Base-by-base conservation (phyloP, 1,284 basidiomycete species). In the Melampsora americana region DNA sequence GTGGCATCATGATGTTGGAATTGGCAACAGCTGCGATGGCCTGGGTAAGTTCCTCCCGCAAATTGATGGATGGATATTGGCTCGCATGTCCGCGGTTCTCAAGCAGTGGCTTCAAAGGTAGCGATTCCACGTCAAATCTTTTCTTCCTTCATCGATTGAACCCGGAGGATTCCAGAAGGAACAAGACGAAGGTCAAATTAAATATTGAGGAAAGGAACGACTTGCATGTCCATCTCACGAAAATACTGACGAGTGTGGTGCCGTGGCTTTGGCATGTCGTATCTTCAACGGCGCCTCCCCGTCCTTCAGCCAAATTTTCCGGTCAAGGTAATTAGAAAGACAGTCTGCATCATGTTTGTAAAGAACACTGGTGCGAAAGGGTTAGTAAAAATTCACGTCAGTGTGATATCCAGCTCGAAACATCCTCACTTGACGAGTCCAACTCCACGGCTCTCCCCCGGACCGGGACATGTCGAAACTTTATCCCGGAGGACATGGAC, bases 291-390 rank as follows among this genome's bases (percentile, higher is more conserved):
- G 70, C 35, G 60, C 70, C 23, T 72, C 70, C 26, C 50, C 44
- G 48, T 65, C 70, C n/a, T n/a, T n/a, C 9, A 72, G 42, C 70
- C 70, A 72, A 42, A 65, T 72, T 42, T 72, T 64, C 44, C 70
- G 32, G 39, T 72, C 61, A 46, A 72, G 70, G 35, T 72, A 46
- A 28, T 50, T 39, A 16, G 65, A 61, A 28, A 72, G 61, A 12
- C 61, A 46, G 14, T 65, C 46, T 11, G 70, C 70, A 30, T 72
- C 42, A 53, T 72, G 70, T 18, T 72, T 72, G 50, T 72, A 61
- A 64, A 72, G 60, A 14, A 72, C 70, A 39, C 70, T 72, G 61
- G 1, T 39, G 35, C 28, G 14, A n/a, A 35, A 16, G 16, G 32
- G 53, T n/a, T 35, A 32, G 3, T 32, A 2, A 32, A 32, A 9